Evolutionary conservation across 768 basidiomycete genomes (phyloP).

Genomic region (Podaxis sp.): DNA sequence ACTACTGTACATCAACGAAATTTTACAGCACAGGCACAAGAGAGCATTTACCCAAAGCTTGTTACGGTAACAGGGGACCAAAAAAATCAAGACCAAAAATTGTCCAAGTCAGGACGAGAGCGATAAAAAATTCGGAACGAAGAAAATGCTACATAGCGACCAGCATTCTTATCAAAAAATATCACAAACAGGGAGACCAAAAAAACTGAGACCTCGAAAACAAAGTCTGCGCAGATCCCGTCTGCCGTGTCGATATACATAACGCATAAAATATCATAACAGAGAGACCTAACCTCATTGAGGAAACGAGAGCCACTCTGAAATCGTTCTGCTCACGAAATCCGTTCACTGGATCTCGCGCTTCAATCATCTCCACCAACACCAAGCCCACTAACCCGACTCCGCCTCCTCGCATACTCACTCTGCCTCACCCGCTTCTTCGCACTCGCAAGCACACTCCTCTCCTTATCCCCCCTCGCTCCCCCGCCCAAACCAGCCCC

Average conservation of each 20-base stretch:
- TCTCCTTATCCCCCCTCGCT: slow-evolving; percentile 24
- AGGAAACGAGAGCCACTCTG: not conserved
- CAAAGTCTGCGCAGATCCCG: not conserved
- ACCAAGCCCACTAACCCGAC: slow-evolving; percentile 27
- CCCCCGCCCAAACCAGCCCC: slow-evolving; percentile 28
- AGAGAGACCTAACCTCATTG: not conserved
- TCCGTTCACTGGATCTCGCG: not conserved
- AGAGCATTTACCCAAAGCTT: not conserved
- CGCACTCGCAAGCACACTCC: slow-evolving; percentile 53
- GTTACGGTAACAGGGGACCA: not conserved
- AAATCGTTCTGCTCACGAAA: not conserved
- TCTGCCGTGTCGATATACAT: not conserved
- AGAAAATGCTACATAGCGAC: not conserved
- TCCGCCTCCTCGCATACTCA: slow-evolving; percentile 64
- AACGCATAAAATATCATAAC: not conserved
- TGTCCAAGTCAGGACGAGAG: not conserved
- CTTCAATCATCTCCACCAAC: slow-evolving; percentile 3
- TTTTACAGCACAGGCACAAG: not conserved
- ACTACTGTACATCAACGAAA: not conserved
- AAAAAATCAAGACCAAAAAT: not conserved
- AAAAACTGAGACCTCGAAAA: not conserved
- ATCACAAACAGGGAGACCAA: not conserved
- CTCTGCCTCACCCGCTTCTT: slow-evolving; percentile 78
- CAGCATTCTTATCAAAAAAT: not conserved
- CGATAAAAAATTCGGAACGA: not conserved